Evolutionary conservation across 1,284 basidiomycete genomes (phyloP).

Genomic region (Leccinum solheimii): DNA sequence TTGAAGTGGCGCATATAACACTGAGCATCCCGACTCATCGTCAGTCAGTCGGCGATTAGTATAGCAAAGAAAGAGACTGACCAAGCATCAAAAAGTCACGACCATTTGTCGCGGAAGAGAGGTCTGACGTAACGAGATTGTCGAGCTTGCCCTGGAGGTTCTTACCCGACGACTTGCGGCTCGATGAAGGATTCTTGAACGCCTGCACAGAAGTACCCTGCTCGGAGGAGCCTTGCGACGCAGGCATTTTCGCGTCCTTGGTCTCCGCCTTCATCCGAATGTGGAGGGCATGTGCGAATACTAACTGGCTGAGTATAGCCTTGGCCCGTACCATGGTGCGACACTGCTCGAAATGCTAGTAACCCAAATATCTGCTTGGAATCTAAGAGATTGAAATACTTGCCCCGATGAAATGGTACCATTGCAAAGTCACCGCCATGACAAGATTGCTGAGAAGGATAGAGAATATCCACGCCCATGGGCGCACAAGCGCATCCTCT

Average conservation of each 20-base stretch:
- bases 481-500: background rate
- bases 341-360: background rate
- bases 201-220: background rate
- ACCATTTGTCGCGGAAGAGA: background rate
- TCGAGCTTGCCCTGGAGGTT: background rate
- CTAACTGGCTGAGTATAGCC: background rate
- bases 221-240: background rate
- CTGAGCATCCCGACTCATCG: background rate
- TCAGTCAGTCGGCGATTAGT: background rate
- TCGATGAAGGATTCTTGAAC: background rate
- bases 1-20: background rate
- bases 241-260: background rate
- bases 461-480: conserved; percentile 3
- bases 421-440: background rate
- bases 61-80: background rate
- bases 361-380: background rate
- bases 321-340: conserved; percentile 1
- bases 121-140: conserved; percentile 1
- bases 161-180: background rate
- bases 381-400: background rate
- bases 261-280: background rate
- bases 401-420: conserved; percentile 2
- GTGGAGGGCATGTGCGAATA: background rate
- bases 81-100: conserved; percentile 1
- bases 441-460: background rate